Evolutionary conservation across 2,329 filamentous ascomycete species (phyloP).

Genomic region (Calonectria hongkongensis): DNA sequence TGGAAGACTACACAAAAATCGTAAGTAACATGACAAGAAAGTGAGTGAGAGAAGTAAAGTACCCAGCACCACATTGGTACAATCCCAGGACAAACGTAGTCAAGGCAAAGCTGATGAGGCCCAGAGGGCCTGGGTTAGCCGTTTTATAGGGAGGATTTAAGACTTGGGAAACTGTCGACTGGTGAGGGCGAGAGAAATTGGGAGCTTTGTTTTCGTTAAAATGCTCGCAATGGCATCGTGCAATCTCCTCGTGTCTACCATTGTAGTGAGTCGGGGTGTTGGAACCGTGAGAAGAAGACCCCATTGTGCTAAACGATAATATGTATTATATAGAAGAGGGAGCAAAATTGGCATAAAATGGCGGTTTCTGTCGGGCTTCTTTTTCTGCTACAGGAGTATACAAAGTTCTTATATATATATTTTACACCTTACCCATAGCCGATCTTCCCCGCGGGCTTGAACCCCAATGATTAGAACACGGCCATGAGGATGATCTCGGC

Average conservation of each 20-base stretch:
- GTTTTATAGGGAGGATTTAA: conserved; percentile 61
- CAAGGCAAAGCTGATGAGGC: conserved; percentile 78
- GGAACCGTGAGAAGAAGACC: conserved; percentile 50
- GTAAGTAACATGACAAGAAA: background rate
- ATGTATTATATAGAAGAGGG: background rate
- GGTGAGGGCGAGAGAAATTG: conserved; percentile 52
- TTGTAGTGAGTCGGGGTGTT: conserved; percentile 53
- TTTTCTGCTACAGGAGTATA: background rate
- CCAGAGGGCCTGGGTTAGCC: conserved; percentile 76
- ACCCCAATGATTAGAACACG: background rate
- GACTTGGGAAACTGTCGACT: conserved; percentile 61
- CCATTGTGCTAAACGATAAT: conserved; percentile 43
- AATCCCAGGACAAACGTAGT: conserved; percentile 77
- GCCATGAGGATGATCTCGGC: conserved; percentile 9
- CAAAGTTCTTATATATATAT: conserved; percentile 25
- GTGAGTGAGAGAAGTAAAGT: conserved; percentile 53
- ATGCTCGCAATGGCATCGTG: conserved; percentile 42
- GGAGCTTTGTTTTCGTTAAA: conserved; percentile 41
- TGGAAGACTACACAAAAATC: conserved; percentile 54
- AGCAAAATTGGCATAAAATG: background rate
- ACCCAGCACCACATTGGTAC: conserved; percentile 69
- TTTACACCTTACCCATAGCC: background rate
- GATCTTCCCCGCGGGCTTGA: conserved; percentile 13
- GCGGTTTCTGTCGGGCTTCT: background rate
- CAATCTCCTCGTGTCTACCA: conserved; percentile 47